These are phyloP conservation scores for Apiotrichum siamense DNA, from an alignment of 1,284 basidiomycete genomes.

Conservation along the genomic window DNA sequence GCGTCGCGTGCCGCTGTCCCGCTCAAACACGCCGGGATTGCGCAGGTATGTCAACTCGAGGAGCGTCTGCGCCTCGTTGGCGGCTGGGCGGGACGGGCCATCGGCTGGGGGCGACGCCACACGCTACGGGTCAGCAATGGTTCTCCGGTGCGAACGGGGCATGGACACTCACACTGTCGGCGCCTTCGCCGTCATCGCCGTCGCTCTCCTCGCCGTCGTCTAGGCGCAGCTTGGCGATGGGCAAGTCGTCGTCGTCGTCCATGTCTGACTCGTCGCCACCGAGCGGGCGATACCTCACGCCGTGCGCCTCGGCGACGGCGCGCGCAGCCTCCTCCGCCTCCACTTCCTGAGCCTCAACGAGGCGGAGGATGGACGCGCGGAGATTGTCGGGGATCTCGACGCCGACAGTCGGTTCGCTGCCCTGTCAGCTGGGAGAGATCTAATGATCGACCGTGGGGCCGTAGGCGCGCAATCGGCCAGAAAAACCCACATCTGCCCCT, in stretches of 20 bases:
- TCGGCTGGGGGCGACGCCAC: background rate
- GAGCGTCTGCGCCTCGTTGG: conserved; percentile 52
- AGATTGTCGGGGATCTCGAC: conserved; percentile 62
- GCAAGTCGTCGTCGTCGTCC: conserved; percentile 5
- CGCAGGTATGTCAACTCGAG: conserved; percentile 69
- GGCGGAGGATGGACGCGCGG: conserved; percentile 70
- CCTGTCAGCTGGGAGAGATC: background rate
- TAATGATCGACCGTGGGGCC: too few relatives aligned
- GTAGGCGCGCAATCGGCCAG: too few relatives aligned
- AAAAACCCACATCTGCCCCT: conserved; percentile 51
- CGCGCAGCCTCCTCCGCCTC: conserved; percentile 60
- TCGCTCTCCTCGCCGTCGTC: conserved; percentile 25
- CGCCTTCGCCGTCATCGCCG: conserved; percentile 3
- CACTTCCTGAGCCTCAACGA: conserved; percentile 62
- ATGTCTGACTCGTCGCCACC: conserved; percentile 48
- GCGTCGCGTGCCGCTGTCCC: conserved; percentile 65
- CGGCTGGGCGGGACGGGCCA: background rate
- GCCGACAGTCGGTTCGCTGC: conserved; percentile 50
- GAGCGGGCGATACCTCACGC: conserved; percentile 28
- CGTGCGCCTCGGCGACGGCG: conserved; percentile 37
- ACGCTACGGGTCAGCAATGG: conserved; percentile 1
- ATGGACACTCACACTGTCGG: background rate
- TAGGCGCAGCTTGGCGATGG: conserved; percentile 20
- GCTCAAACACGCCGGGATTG: conserved; percentile 65
- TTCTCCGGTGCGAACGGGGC: too few relatives aligned